Percentiles rank a stretch among this genome's conserved stretches.
phyloP scores from a whole-genome alignment of 1,284 basidiomycete species.

The Athelia sp. region DNA sequence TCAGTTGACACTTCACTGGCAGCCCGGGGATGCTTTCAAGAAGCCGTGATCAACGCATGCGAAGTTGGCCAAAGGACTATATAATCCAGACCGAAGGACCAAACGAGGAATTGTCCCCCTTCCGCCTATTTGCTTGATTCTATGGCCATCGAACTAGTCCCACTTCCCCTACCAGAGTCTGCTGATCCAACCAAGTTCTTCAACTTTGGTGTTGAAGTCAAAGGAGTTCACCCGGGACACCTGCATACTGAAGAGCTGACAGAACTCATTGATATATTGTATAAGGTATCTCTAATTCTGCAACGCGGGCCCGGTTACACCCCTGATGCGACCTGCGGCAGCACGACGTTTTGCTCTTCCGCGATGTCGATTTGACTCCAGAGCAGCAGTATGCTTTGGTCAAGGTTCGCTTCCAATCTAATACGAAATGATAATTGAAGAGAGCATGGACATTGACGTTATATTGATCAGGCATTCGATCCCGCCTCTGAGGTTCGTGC shows the following conservation, averaged over 20 bases:
- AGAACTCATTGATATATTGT: constrained; percentile 46
- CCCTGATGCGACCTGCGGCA: constrained; percentile 24
- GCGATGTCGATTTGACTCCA: constrained; percentile 62
- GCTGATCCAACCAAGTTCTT: constrained; percentile 43
- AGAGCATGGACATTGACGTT: too few relatives aligned
- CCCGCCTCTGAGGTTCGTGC: too few relatives aligned
- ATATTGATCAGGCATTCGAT: too few relatives aligned
- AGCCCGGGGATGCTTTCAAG: too few relatives aligned
- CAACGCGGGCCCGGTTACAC: neutral
- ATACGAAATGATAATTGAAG: neutral
- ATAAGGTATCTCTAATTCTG: constrained; percentile 33
- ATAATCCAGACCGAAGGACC: too few relatives aligned
- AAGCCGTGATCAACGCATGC: too few relatives aligned
- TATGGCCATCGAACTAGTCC: constrained; percentile 37
- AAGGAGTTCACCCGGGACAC: constrained; percentile 44
- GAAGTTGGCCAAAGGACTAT: too few relatives aligned
- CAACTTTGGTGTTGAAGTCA: constrained; percentile 47
- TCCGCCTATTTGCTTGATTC: too few relatives aligned
- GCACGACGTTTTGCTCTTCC: constrained; percentile 75
- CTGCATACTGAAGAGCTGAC: constrained; percentile 39
- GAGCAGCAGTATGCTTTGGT: constrained; percentile 83
- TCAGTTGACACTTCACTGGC: too few relatives aligned
- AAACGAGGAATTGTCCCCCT: too few relatives aligned
- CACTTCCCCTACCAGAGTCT: constrained; percentile 42
- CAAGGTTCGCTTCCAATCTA: constrained; percentile 47